Evolutionary conservation across 805 yeast genomes (phyloP), one percentile per base, ranked within the genome.

Genomic region (Candida maesae): DNA sequence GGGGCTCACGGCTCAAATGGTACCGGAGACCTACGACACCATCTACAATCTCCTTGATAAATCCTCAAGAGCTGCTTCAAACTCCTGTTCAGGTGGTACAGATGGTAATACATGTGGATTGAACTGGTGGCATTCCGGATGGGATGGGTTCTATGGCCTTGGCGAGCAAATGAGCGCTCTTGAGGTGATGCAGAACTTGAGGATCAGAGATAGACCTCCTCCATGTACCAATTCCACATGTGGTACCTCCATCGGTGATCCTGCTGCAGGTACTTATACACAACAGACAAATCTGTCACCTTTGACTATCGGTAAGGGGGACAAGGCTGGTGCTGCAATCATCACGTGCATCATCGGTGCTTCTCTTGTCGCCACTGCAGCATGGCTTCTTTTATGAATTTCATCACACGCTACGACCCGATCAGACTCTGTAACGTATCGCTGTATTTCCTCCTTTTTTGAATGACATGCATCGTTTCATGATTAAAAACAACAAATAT

Each of bases 91-190:
- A 1, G 96, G 96, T 44, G 95, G 95, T 51, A 37, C 63, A 2
- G 95, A 87, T 58, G 83, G 84, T 9, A 79, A 81, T 50, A 87
- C 95, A 0, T 88, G 96, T 65, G 95, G 95, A 34, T 60, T 72
- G 39, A 68, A 81, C 60, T 87, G 96, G 96, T 59, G 72, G 12
- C 45, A 52, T 13, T 64, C 63, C 27, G 68, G 73, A 5, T 84
- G 83, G 78, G 95, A 86, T 60, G 77, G 73, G 1, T 57, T 53
- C 41, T 85, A 75, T 52, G 95, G 95, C 1, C 71, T 87, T 29
- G 95, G 95, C 36, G 95, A 88, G 62, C 95, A 87, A 61, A 81
- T 84, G 72, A 66, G 77, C 26, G 95, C 95, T 0, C 64, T 85
- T 38, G 95, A 86, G 53, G 67, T 63, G 3, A 68, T 74, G 55